These are phyloP conservation scores for Phytophthora quininea DNA, from an alignment of 352 stramenopile species.

Conservation along the genomic window DNA sequence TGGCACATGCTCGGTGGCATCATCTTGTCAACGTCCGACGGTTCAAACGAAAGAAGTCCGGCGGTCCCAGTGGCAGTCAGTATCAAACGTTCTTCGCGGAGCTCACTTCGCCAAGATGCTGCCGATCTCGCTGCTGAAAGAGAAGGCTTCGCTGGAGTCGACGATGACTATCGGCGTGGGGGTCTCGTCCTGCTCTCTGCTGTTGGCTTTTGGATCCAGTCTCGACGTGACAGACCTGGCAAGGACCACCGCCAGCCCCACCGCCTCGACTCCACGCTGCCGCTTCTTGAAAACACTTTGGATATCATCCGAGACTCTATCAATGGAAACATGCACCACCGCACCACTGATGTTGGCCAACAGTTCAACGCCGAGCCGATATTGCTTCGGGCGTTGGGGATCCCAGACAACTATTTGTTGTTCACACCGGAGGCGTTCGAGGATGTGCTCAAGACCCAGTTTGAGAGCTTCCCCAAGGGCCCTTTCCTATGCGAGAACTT, in stretches of 20 bases:
- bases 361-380: slow-evolving; percentile 26
- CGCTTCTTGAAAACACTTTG: slow-evolving; percentile 35
- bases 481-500: slow-evolving; percentile 33
- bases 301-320: slow-evolving; percentile 17
- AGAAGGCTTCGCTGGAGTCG: slow-evolving; percentile 1
- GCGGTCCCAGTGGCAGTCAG: background rate
- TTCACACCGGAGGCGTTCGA: slow-evolving; percentile 37
- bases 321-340: slow-evolving; percentile 33
- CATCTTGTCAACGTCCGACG: slow-evolving; percentile 1
- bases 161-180: slow-evolving; percentile 6
- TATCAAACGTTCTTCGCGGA: slow-evolving; percentile 14
- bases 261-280: slow-evolving; percentile 25
- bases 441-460: slow-evolving; percentile 56
- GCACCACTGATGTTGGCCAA: slow-evolving; percentile 18
- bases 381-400: slow-evolving; percentile 30
- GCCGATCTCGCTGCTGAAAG: slow-evolving; percentile 11
- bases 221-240: background rate
- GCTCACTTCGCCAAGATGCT: slow-evolving; percentile 20
- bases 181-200: slow-evolving; percentile 5
- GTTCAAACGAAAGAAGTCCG: background rate
- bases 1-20: slow-evolving; percentile 13
- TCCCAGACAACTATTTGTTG: slow-evolving; percentile 29
- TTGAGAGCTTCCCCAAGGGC: slow-evolving; percentile 69
- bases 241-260: slow-evolving; percentile 1
- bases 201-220: slow-evolving; percentile 8